Percentiles rank a stretch among this genome's conserved stretches.
phyloP scores from a whole-genome alignment of 805 yeast species.

The Myxozyma sirexii region DNA sequence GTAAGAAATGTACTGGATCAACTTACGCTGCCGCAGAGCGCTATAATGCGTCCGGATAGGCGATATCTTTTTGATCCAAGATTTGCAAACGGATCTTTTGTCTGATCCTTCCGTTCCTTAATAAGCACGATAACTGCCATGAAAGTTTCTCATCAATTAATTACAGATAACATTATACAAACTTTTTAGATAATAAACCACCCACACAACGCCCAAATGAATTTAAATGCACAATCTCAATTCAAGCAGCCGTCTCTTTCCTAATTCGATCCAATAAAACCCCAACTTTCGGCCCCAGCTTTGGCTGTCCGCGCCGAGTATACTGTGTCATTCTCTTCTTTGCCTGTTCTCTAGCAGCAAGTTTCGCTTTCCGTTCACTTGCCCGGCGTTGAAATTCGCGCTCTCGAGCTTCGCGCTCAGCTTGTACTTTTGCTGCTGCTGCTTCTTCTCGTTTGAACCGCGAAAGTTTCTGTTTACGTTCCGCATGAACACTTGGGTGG shows the following conservation, averaged over 20 bases:
- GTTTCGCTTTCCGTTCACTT: constrained; percentile 11
- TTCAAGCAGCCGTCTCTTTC: constrained; percentile 3
- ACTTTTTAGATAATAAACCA: neutral
- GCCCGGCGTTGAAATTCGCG: constrained; percentile 8
- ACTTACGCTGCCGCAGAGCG: no score
- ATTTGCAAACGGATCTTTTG: no score
- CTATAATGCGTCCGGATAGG: no score
- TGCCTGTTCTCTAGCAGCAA: constrained; percentile 14
- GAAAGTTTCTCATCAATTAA: no score
- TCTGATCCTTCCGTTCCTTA: no score
- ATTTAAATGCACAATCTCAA: neutral
- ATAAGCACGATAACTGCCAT: no score
- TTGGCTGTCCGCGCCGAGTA: constrained; percentile 29
- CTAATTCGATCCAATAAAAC: constrained; percentile 26
- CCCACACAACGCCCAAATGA: neutral
- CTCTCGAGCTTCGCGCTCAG: constrained; percentile 13
- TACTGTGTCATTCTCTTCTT: constrained; percentile 26
- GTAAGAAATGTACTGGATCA: no score
- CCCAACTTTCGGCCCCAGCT: constrained; percentile 27
- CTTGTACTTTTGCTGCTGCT: constrained; percentile 12
- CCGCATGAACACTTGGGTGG: neutral
- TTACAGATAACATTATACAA: no score
- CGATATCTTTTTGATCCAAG: no score
- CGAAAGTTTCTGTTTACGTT: constrained; percentile 11
- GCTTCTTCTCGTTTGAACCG: constrained; percentile 24